These are phyloP conservation scores for Magnaporthiopsis incrustans DNA, from an alignment of 2,329 filamentous ascomycete species.

Conservation along the genomic window DNA sequence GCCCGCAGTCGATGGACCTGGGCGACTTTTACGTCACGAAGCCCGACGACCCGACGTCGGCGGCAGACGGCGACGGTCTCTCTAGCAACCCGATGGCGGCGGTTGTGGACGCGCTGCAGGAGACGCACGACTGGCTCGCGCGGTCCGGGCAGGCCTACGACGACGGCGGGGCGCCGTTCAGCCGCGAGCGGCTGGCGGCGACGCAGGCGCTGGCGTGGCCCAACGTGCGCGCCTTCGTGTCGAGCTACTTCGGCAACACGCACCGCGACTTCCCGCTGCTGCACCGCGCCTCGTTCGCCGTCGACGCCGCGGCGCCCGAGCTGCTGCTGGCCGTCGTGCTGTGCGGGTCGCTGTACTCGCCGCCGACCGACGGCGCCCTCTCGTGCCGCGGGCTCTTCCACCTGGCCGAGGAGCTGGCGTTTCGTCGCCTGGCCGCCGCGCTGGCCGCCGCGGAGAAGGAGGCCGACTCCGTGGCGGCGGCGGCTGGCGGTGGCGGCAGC, in stretches of 20 bases:
- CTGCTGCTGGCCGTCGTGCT: conserved; percentile 5
- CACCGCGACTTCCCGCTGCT: conserved; percentile 20
- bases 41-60: neutral
- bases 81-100: conserved; percentile 1
- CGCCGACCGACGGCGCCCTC: conserved; percentile 5
- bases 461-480: neutral
- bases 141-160: conserved; percentile 12
- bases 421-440: neutral
- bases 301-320: conserved; percentile 8
- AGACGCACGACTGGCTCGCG: conserved; percentile 12
- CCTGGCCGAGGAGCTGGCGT: conserved; percentile 8
- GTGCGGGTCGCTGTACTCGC: conserved; percentile 6
- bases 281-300: conserved; percentile 18
- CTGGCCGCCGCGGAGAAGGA: neutral
- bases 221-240: conserved; percentile 14
- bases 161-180: neutral
- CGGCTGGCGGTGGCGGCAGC: neutral
- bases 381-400: conserved; percentile 1
- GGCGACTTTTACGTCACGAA: neutral
- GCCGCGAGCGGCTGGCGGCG: conserved; percentile 8
- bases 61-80: neutral
- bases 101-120: conserved; percentile 10
- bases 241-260: conserved; percentile 18
- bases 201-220: conserved; percentile 10
- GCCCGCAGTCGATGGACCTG: conserved; percentile 4